Evolutionary conservation across 768 basidiomycete species (phyloP), one percentile per base, ranked within the genome.

Genomic region (Boletus insuetus): DNA sequence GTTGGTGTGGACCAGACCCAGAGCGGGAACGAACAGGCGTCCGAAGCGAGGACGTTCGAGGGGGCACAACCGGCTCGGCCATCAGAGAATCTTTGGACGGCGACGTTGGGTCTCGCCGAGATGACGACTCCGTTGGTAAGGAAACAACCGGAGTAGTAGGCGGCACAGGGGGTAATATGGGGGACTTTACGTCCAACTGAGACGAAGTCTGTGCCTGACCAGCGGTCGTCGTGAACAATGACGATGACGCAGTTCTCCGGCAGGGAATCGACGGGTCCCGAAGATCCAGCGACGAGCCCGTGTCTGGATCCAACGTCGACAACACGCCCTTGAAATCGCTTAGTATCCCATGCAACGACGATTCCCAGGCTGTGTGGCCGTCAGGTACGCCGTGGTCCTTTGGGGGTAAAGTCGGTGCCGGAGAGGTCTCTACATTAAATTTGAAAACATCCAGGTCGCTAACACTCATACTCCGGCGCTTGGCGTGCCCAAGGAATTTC

Each of bases 251-350:
- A 56, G 66, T 57, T 54, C 78, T 78, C 56, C 81, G 79, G 38
- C 77, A 70, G 50, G 86, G 79, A 6, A 79, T 81, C 11, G 83
- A 82, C 8, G 87, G 87, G 67, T 89, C 85, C 56, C 73, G 77
- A 43, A 91, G 79, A 66, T 85, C 85, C 53, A 91, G 68, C 44
- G 80, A 69, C 29, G 80, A 68, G 39, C 71, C 70, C 44, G 78
- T 75, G 35, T 78, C 74, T 45, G 84, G 79, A 59, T 86, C 88
- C 57, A 90, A 72, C 55, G 85, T 81, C 58, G 80, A 81, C 53
- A 91, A 76, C 70, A 86, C 82, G 53, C 86, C 88, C 70, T 82
- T 80, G 72, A 93, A 86, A 56, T 91, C 85, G 60, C 79, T 81
- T 46, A 91, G 73, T 58, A 91, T 80, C 39, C 84, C 86, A 64